Evolutionary conservation across 1,284 basidiomycete genomes (phyloP), one percentile per base, ranked within the genome.

Genomic region (Gymnopus androsaceus): DNA sequence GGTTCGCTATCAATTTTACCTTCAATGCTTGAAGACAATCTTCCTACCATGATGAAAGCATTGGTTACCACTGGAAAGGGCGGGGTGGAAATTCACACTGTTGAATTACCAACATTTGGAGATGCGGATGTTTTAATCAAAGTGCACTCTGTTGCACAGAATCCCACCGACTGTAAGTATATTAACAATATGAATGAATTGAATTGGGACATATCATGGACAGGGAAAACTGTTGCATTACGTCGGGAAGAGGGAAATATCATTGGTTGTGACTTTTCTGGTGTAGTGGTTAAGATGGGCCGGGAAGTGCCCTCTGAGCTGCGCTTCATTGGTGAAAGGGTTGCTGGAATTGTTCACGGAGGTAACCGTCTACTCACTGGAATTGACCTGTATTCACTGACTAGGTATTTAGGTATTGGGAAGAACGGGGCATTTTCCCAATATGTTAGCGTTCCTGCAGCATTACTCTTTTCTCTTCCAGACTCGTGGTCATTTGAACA

Each of bases 401-500:
- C 15, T 27, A 15, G 31, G 14, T 14, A 7, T 33, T 14, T 33
- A 33, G 31, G 31, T 33, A 14, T 33, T 33, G 31, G 31, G 59
- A 19, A 59, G 31, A 63, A 61, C 44, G 71, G 72, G 37, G 64
- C 69, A 9, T 73, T 66, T 49, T 65, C 71, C 4, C 69, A 73
- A 57, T 73, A 73, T 49, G 40, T 66, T 33, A 49, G 67, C 14
- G 58, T 65, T 3, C 53, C 60, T 41, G n/a, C 69, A 11, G 54
- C 63, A 23, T 57, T 66, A 11, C 57, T 64, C 14, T 61, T 72
- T 40, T 45, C 60, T 5, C 42, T 73, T 14, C 70, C 71, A 1
- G 63, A 66, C 46, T 58, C 51, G 7, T 57, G 68, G 51, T 56
- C 69, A 15, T 70, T 71, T 55, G 70, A 72, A 45, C 55, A 64